A percentile compares a stretch with the other conserved stretches of the same genome.
phyloP scores from a whole-genome alignment of 2,329 filamentous ascomycete genomes.

The Talaromyces sp. region DNA sequence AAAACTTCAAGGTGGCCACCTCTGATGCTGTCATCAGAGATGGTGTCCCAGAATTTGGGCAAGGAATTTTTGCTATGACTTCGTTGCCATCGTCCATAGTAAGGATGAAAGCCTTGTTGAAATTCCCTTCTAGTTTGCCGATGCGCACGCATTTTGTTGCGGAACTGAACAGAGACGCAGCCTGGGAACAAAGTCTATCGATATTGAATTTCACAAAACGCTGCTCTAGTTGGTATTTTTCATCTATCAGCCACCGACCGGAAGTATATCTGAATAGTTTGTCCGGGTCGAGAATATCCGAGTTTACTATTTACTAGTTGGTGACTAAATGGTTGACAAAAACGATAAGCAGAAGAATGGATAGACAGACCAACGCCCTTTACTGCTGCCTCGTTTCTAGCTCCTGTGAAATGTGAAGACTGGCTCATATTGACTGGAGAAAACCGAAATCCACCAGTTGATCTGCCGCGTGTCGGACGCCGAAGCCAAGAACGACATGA shows the following conservation, averaged over 20 bases:
- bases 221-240: slow-evolving; percentile 20
- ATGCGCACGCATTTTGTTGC: slow-evolving; percentile 22
- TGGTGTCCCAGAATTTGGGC: slow-evolving; percentile 19
- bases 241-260: slow-evolving; percentile 27
- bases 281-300: neutral
- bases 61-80: slow-evolving; percentile 21
- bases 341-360: neutral
- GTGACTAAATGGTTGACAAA: neutral
- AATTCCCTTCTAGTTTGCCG: slow-evolving; percentile 27
- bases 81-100: slow-evolving; percentile 19
- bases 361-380: neutral
- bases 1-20: slow-evolving; percentile 23
- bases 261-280: slow-evolving; percentile 28
- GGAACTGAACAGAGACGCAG: slow-evolving; percentile 20
- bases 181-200: slow-evolving; percentile 24
- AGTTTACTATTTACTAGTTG: neutral
- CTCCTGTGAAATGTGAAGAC: neutral
- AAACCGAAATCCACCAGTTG: neutral
- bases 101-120: slow-evolving; percentile 20
- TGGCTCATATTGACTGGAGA: neutral
- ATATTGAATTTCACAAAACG: slow-evolving; percentile 28
- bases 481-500: neutral
- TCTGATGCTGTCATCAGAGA: slow-evolving; percentile 21
- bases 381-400: neutral
- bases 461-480: neutral